Evolutionary conservation across 2,329 filamentous ascomycete species (phyloP).

Genomic region (Trichoderma sp.): DNA sequence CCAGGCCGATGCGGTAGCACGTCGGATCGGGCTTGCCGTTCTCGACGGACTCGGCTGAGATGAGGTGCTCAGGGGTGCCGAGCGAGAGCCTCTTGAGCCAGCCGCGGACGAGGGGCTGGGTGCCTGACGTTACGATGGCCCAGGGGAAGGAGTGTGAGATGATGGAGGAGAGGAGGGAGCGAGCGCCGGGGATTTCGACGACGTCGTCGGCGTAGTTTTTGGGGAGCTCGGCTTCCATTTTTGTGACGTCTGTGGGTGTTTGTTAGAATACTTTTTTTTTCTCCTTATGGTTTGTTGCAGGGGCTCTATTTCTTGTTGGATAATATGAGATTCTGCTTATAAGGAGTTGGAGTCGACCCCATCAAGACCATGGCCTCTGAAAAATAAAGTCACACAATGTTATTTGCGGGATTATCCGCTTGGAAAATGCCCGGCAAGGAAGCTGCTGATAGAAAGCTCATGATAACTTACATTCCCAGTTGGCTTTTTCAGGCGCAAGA

Average conservation of each 20-base stretch:
- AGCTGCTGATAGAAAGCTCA: background rate
- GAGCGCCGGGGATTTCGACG: conserved; percentile 82
- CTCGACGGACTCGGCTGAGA: conserved; percentile 75
- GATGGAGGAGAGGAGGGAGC: conserved; percentile 69
- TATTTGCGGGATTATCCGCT: background rate
- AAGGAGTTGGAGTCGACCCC: background rate
- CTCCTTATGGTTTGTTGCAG: background rate
- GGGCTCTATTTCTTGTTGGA: background rate
- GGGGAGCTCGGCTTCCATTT: conserved; percentile 79
- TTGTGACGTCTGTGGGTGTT: conserved; percentile 67
- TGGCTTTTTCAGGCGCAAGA: conserved; percentile 82
- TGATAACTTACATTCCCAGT: conserved; percentile 79
- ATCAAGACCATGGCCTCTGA: no score
- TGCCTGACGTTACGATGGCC: conserved; percentile 85
- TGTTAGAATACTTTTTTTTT: background rate
- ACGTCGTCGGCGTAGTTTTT: conserved; percentile 76
- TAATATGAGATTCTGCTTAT: background rate
- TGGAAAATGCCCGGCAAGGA: background rate
- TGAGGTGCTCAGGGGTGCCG: conserved; percentile 66
- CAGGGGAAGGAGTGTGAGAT: conserved; percentile 68
- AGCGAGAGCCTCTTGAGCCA: conserved; percentile 72
- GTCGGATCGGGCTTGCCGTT: conserved; percentile 77
- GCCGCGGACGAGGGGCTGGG: conserved; percentile 66
- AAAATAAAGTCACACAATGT: background rate
- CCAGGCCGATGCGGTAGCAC: conserved; percentile 71